Conservation (phyloP, 1,284 basidiomycete genomes). For the Apiotrichum sp. region DNA sequence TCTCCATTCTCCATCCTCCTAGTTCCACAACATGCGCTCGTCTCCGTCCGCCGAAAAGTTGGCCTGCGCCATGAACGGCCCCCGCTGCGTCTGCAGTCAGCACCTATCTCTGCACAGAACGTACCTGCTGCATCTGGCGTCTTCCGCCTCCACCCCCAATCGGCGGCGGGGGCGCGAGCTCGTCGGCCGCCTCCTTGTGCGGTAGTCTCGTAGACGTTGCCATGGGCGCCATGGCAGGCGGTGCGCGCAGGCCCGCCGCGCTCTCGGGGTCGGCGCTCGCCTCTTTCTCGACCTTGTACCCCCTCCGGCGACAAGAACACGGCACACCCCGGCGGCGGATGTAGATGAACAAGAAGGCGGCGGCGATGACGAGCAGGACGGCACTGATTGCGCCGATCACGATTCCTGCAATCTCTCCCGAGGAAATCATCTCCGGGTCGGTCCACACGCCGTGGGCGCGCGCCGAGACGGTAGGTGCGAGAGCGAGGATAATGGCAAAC, state of each 20-base stretch:
- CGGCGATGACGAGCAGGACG: neutral
- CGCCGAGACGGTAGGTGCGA: neutral
- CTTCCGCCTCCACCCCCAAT: no score
- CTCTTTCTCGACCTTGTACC: no score
- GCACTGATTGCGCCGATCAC: neutral
- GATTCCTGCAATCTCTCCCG: neutral
- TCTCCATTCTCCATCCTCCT: neutral
- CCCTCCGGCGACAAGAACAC: no score
- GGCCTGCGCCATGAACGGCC: neutral
- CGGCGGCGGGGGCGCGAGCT: no score
- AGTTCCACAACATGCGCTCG: neutral
- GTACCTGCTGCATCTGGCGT: no score
- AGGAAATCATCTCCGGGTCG: neutral
- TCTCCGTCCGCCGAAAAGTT: neutral
- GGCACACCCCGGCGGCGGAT: neutral
- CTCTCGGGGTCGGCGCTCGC: no score
- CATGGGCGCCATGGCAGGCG: no score
- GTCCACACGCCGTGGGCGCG: neutral
- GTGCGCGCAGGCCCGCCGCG: no score
- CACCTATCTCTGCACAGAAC: neutral
- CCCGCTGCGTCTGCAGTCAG: neutral
- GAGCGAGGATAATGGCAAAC: neutral
- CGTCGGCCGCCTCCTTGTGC: no score
- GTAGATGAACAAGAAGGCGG: neutral
- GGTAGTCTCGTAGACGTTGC: no score